Evolutionary conservation across 345 rosid genomes (phyloP).

Genomic region (Sisymbrium irio): DNA sequence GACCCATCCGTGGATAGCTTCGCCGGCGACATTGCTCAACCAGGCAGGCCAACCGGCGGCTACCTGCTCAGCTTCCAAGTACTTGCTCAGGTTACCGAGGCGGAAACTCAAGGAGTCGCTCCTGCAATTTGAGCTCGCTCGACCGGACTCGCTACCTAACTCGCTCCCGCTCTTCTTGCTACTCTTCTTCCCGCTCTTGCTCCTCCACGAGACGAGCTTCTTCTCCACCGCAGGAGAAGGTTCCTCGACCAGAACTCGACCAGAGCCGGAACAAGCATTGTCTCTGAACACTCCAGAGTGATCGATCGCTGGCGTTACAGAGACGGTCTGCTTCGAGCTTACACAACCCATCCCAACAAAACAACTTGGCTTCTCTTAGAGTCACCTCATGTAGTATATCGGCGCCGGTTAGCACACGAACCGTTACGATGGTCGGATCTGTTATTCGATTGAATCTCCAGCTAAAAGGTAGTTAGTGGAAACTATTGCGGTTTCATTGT

Average conservation of each 20-base stretch:
- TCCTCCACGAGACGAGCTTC: slow-evolving; percentile 35
- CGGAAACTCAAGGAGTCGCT: slow-evolving; percentile 83
- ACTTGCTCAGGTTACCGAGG: slow-evolving; percentile 55
- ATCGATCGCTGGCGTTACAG: slow-evolving; percentile 87
- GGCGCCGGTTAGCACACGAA: neutral
- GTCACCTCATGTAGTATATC: slow-evolving; percentile 5
- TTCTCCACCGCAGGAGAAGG: slow-evolving; percentile 15
- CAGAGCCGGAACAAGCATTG: slow-evolving; percentile 28
- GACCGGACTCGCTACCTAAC: slow-evolving; percentile 55
- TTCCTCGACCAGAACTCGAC: slow-evolving; percentile 25
- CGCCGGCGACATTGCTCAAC: slow-evolving; percentile 95
- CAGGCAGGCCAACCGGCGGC: slow-evolving; percentile 99
- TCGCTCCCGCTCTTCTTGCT: slow-evolving; percentile 39
- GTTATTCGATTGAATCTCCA: neutral
- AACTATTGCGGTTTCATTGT: neutral
- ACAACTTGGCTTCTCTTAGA: neutral
- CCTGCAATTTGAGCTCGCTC: slow-evolving; percentile 51
- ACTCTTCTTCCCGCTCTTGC: slow-evolving; percentile 36
- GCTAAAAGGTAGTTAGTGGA: neutral
- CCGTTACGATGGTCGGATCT: neutral
- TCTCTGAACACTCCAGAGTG: slow-evolving; percentile 61
- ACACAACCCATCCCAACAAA: slow-evolving; percentile 80
- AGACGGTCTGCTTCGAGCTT: slow-evolving; percentile 88
- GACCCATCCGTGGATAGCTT: slow-evolving; percentile 95
- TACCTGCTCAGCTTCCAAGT: slow-evolving; percentile 83